Base-by-base conservation (phyloP, 1,284 basidiomycete species). In the Trichosporon ovoides region DNA sequence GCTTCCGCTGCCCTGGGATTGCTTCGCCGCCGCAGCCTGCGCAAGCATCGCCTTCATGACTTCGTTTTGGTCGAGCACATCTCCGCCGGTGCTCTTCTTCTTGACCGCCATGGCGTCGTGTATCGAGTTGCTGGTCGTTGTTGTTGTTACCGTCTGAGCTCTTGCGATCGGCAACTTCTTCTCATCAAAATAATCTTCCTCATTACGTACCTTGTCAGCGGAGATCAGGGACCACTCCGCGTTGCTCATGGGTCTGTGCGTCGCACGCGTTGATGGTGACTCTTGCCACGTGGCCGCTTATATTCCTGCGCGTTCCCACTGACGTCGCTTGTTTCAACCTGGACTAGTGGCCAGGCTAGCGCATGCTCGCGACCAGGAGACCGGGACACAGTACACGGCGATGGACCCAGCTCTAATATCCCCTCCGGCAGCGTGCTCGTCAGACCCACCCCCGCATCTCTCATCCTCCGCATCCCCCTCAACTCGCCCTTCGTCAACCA, bases 1-100 rank as follows among this genome's bases (percentile, higher is more conserved):
- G 13, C 60, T 57, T 11, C 59, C 59, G 7, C 61, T 64, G 11
- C 49, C 57, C 24, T 35, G 50, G 7, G 65, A 53, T 20, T 66
- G 50, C 19, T 53, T 56, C 53, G 64, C 52, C 57, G 66, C 24
- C 62, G 67, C 34, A 63, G 73, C 68, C 52, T 82, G 82, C 40
- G 67, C 68, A 58, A 71, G 55, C 73, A 76, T 75, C 1, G 71
- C 63, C 53, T 64, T 61, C 68, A 76, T 65, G 14, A 76, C 66
- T 55, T 71, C 72, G 34, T 57, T 59, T 38, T 67, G 70, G 58
- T 76, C 74, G 33, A 76, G 61, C n/a, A 63, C 35, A n/a, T 38
- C 54, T 7, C 16, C 35, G 20, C 35, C 54, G 13, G 19, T 19
- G 20, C 20, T 22, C 50, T 52, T 52, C 34, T 38, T 46, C 34